These are phyloP conservation scores for Pestalotiopsis sp. DNA, from an alignment of 2,329 filamentous ascomycete genomes.

Conservation along the genomic window DNA sequence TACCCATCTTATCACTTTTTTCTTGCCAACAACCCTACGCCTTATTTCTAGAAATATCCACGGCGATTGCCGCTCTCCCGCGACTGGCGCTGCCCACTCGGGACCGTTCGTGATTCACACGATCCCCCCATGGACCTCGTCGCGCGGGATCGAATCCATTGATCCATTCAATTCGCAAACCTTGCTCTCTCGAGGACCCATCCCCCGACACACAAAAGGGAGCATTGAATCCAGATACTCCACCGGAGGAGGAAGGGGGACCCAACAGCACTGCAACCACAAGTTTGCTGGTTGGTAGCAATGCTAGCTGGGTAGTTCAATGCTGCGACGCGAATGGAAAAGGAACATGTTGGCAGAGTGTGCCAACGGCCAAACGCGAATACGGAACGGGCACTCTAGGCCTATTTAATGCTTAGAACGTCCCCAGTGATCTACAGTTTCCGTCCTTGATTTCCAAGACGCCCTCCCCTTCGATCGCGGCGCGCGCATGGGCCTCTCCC, in stretches of 20 bases:
- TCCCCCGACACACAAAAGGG: neutral
- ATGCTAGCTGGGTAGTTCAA: too few species aligned
- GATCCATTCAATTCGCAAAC: neutral
- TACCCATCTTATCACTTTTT: neutral
- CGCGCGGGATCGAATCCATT: neutral
- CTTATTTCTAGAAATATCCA: neutral
- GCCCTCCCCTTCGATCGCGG: neutral
- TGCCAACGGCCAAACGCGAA: neutral
- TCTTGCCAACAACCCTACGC: neutral
- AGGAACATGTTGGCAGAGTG: neutral
- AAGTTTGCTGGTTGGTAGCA: neutral
- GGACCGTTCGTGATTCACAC: neutral
- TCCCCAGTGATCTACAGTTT: neutral
- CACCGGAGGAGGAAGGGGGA: neutral
- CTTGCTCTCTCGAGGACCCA: neutral
- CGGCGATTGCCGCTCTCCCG: neutral
- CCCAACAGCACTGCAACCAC: neutral
- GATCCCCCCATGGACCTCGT: neutral
- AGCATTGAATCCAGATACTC: neutral
- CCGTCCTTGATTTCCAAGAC: neutral
- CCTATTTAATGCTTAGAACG: neutral
- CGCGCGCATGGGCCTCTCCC: neutral
- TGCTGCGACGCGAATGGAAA: neutral
- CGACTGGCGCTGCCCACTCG: neutral
- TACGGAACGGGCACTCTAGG: neutral